Base-by-base conservation (phyloP, 495 filamentous ascomycete species). In the Pyronema omphalodes region DNA sequence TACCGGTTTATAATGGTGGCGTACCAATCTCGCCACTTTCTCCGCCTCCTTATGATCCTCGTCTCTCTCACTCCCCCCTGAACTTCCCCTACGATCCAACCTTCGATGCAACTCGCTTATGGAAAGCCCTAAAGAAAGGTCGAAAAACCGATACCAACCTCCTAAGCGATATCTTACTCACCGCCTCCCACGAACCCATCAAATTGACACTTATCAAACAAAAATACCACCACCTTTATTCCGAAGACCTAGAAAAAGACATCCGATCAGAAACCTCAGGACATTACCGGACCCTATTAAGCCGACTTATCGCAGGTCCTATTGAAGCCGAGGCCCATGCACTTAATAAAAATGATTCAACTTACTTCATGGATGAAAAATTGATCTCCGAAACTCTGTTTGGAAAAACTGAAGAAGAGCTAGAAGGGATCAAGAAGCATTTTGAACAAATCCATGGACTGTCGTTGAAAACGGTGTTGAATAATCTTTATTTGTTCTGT, bases 331-430 rank as follows among this genome's bases (percentile, higher is more conserved):
- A 55, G 37, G 60, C 60, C 3, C 49, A 37, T 18, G 51, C 48
- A 14, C 37, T 41, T 11, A 48, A 53, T 11, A 51, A 34, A 9
- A 36, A 57, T 9, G 54, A 37, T 18, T 34, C 51, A 4, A 39
- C 37, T 18, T 50, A 53, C 14, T 55, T 55, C 2, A 57, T 55
- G 40, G 60, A 62, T 18, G 58, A 61, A 7, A 62, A 62, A 44
- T 49, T 58, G 7, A 35, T 61, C 9, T 58, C 60, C 9, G 60
- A 62, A 43, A 52, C 55, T n/a, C 45, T 62, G 46, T 62, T 62
- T 23, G 60, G 60, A 8, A 62, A 58, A 43, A 34, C 51, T 6
- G 55, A 55, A 12, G 55, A 57, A 23, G 58, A 62, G n/a, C 45
- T 62, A 17, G 48, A 51, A 19, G 50, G 49, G 12, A 57, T 61